Evolutionary conservation across 345 rosid genomes (phyloP), one percentile per base, ranked within the genome.

Genomic region (Populus pruinosa): DNA sequence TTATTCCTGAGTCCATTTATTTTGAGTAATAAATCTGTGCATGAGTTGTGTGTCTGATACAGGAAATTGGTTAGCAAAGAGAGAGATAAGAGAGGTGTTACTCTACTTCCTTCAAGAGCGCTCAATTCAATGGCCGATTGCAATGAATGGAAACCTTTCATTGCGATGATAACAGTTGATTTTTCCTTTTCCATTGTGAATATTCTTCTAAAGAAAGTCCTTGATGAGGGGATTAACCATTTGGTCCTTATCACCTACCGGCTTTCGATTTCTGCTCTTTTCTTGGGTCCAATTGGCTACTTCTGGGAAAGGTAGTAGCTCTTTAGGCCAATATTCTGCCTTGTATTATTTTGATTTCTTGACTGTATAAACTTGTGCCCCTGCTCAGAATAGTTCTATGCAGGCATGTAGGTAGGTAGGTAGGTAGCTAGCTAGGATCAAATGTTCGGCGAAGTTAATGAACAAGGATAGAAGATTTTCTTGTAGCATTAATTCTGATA

Each of bases 161-260:
- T 79, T 27, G 73, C 77, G 59, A 89, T 94, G 94, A 69, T 92
- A 44, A 75, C 80, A 0, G 80, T 91, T 59, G 89, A 89, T 85
- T 83, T 89, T 27, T 91, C 78, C 0, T 82, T 92, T 23, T 89
- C 97, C 5, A 69, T 82, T 29, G 92, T 88, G 53, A 92, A 91
- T 71, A 83, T 87, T 65, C 82, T 91, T 78, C 82, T 92, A 72
- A 91, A 91, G 90, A 84, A 85, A 80, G 83, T 87, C 73, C 85
- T 91, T 43, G 84, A 88, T 53, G 81, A 84, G 74, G 98, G 96
- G 53, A 83, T 87, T 53, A 86, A 87, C 80, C 91, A 86, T 77
- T 80, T 91, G 83, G 90, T 91, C 47, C 84, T 93, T 6, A 78
- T 89, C 76, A 88, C 94, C 23, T 91, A 94, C 77, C 85, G 98